phyloP scores from a whole-genome alignment of 257 asterid species.

The Forsythia suspensa region DNA sequence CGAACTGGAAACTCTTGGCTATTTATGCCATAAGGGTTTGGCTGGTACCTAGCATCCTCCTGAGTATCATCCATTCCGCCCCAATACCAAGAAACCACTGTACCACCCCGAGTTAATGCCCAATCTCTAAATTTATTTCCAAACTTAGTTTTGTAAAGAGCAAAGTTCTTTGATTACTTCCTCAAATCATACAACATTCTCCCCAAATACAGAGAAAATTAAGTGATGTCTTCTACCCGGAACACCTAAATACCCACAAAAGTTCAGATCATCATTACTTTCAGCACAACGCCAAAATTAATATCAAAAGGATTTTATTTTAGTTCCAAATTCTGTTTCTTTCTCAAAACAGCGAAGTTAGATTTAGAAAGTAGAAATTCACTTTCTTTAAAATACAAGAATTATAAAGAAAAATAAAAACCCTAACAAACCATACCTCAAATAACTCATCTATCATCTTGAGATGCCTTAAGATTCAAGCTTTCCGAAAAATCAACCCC shows the following conservation, averaged over 20 bases:
- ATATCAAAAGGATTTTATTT: neutral
- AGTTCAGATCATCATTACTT: constrained; percentile 4
- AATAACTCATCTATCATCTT: constrained; percentile 5
- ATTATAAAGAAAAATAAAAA: neutral
- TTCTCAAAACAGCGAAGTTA: neutral
- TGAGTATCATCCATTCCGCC: constrained; percentile 57
- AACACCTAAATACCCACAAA: constrained; percentile 17
- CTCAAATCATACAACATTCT: neutral
- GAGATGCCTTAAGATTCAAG: constrained; percentile 25
- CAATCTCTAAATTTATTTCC: constrained; percentile 6
- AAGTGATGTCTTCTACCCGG: constrained; percentile 3
- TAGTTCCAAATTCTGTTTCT: neutral
- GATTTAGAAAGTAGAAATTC: neutral
- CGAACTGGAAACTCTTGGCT: constrained; percentile 26
- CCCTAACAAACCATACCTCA: constrained; percentile 28
- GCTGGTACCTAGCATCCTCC: constrained; percentile 52
- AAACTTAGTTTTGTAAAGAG: neutral
- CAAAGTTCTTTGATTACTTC: neutral
- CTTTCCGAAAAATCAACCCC: constrained; percentile 20
- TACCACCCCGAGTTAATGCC: constrained; percentile 2
- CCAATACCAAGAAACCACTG: constrained; percentile 14
- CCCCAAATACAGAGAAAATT: neutral
- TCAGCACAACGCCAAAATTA: neutral
- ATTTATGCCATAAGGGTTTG: constrained; percentile 38
- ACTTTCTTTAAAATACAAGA: constrained; percentile 3